Evolutionary conservation across 1,284 basidiomycete genomes (phyloP), one percentile per base, ranked within the genome.

Genomic region (Ceratobasidium theobromae): DNA sequence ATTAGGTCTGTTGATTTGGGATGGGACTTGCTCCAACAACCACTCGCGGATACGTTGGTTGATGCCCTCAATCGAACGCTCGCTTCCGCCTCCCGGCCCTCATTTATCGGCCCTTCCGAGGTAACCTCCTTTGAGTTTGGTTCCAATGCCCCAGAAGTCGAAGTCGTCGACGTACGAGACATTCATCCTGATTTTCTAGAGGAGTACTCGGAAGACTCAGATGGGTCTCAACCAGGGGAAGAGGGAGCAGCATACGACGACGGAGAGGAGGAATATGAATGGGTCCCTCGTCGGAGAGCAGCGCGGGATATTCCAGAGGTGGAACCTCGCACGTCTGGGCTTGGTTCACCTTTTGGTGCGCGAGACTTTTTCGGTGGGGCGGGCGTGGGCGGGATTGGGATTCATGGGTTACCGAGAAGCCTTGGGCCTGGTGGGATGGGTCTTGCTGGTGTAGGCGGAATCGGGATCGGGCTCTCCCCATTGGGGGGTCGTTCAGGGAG

Each of bases 171-270:
- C 77, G 79, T 99, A 67, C 84, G 93, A 53, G 95, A 98, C 78
- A 93, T 98, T 66, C 94, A 96, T 79, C 87, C 87, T 41, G 95
- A 96, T 74, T 98, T 98, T 74, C 80, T 93, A 58, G 89, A 93
- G 70, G 88, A 89, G 67, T 89, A 93, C 71, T 86, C 88, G 1
- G 85, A 87, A n/a, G 82, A 83, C 0, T 41, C 53, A 23, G 74
- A 77, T 27, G 41, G 40, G 38, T 25, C 57, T 27, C n/a, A 73
- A 72, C 6, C 67, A 70, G 43, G 18, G 0, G 78, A 57, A 25
- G 60, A 76, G 45, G 81, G 30, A 48, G 38, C 33, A n/a, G 18
- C 27, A 11, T 62, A 62, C 46, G 53, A 66, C 25, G 53, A 66
- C 9, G 64, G 53, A 30, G 60, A 68, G 18, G 68, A 69, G 30